These are phyloP conservation scores for Salix arbutifolia DNA, from an alignment of 345 rosid genomes.

Conservation along the genomic window DNA sequence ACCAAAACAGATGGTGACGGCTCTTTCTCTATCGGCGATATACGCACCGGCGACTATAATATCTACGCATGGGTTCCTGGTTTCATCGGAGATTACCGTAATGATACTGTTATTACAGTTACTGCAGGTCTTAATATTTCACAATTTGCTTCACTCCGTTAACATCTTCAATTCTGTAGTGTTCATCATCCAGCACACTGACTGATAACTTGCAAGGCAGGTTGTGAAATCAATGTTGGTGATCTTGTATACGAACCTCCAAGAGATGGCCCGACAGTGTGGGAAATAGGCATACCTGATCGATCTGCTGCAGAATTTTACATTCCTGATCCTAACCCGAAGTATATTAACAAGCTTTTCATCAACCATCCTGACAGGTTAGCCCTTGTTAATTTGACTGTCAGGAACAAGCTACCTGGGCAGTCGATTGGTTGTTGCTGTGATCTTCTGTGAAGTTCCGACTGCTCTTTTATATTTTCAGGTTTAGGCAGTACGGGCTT, in stretches of 20 bases:
- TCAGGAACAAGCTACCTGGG: too few species aligned
- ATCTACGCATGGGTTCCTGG: conserved; percentile 72
- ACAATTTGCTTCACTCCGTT: too few species aligned
- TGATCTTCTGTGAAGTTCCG: too few species aligned
- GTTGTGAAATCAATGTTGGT: neutral
- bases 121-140: too few species aligned
- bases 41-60: conserved; percentile 56
- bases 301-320: conserved; percentile 4
- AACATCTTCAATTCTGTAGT: too few species aligned
- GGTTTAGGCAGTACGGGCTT: conserved; percentile 73
- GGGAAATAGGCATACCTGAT: conserved; percentile 2
- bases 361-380: conserved; percentile 1
- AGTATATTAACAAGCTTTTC: conserved; percentile 5
- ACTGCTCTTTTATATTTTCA: conserved; percentile 6
- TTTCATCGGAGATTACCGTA: conserved; percentile 55
- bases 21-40: conserved; percentile 43
- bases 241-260: conserved; percentile 6
- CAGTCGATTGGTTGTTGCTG: too few species aligned
- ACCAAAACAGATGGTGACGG: conserved; percentile 50
- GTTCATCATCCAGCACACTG: too few species aligned
- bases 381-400: too few species aligned
- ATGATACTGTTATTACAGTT: conserved; percentile 24
- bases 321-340: neutral
- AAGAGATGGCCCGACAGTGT: neutral
- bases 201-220: neutral